Percentiles rank a stretch among this genome's conserved stretches.
Evolutionary conservation across 352 stramenopile genomes (phyloP).

Genomic region (Plasmopara viticola): DNA sequence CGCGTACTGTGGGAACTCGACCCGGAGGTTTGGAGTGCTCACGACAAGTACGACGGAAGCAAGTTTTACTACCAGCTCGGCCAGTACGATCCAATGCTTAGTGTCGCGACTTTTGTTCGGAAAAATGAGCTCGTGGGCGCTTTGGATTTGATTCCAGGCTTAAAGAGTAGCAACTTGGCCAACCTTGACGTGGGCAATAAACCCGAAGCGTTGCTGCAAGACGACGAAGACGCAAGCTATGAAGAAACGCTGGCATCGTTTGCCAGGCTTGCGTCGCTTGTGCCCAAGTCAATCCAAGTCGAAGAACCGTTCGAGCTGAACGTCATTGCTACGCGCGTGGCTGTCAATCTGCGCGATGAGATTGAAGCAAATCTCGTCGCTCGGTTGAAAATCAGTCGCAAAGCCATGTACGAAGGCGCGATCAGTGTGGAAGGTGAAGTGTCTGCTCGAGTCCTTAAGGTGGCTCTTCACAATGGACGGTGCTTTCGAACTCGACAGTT

Average conservation of each 20-base stretch:
- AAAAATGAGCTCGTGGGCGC: constrained; percentile 86
- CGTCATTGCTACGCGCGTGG: constrained; percentile 42
- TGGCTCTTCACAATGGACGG: constrained; percentile 87
- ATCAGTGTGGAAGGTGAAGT: constrained; percentile 54
- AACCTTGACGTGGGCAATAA: constrained; percentile 66
- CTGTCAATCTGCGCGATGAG: constrained; percentile 66
- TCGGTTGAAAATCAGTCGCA: constrained; percentile 57
- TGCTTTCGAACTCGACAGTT: constrained; percentile 63
- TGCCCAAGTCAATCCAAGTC: constrained; percentile 49
- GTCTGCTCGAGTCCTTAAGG: constrained; percentile 68
- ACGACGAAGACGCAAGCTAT: constrained; percentile 43
- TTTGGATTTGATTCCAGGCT: constrained; percentile 63
- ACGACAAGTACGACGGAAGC: constrained; percentile 47
- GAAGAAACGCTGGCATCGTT: constrained; percentile 49
- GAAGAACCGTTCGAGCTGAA: constrained; percentile 58
- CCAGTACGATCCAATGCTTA: constrained; percentile 51
- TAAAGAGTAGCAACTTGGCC: constrained; percentile 65
- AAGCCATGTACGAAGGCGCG: constrained; percentile 42
- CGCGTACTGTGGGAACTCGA: constrained; percentile 62
- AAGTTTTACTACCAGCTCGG: constrained; percentile 67
- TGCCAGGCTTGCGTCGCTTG: constrained; percentile 49
- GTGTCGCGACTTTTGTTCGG: constrained; percentile 56
- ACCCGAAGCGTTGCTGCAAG: constrained; percentile 41
- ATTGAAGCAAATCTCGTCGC: constrained; percentile 59
- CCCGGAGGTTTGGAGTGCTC: constrained; percentile 42